phyloP scores from a whole-genome alignment of 805 yeast genomes.

The Candida verbasci region DNA sequence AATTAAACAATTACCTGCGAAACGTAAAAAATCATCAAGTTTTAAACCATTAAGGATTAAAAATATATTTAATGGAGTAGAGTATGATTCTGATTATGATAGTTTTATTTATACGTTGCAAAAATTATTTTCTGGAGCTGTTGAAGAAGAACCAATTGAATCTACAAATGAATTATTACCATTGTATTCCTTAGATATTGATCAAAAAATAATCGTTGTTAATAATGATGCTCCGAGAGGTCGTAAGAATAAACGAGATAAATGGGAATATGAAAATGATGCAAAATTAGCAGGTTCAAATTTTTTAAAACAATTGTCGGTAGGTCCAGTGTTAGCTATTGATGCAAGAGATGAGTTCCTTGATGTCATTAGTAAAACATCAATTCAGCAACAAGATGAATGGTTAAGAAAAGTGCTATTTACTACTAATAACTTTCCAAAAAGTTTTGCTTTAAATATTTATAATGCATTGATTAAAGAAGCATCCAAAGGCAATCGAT shows the following conservation, averaged over 20 bases:
- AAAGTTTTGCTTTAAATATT: slow-evolving; percentile 73
- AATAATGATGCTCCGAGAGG: slow-evolving; percentile 81
- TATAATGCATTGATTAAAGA: slow-evolving; percentile 73
- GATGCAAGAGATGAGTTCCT: slow-evolving; percentile 82
- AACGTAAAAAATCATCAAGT: slow-evolving; percentile 29
- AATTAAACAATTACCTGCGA: slow-evolving; percentile 59
- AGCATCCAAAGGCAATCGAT: slow-evolving; percentile 60
- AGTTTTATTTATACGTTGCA: slow-evolving; percentile 51
- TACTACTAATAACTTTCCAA: slow-evolving; percentile 66
- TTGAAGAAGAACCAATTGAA: slow-evolving; percentile 11
- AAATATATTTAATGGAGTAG: slow-evolving; percentile 56
- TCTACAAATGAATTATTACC: slow-evolving; percentile 13
- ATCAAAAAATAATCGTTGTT: slow-evolving; percentile 61
- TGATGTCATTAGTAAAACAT: slow-evolving; percentile 75
- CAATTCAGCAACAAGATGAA: slow-evolving; percentile 72
- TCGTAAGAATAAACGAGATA: slow-evolving; percentile 71
- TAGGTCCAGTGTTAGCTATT: slow-evolving; percentile 71
- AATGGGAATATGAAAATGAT: slow-evolving; percentile 71
- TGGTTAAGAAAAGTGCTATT: slow-evolving; percentile 83
- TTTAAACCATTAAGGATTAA: slow-evolving; percentile 76
- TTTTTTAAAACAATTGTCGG: slow-evolving; percentile 50
- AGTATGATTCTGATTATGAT: slow-evolving; percentile 66
- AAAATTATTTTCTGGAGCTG: slow-evolving; percentile 5
- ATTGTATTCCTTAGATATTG: slow-evolving; percentile 25
- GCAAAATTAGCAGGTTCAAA: slow-evolving; percentile 57